Evolutionary conservation across 1,284 basidiomycete genomes (phyloP).

Genomic region (Rugosomyces carneus): DNA sequence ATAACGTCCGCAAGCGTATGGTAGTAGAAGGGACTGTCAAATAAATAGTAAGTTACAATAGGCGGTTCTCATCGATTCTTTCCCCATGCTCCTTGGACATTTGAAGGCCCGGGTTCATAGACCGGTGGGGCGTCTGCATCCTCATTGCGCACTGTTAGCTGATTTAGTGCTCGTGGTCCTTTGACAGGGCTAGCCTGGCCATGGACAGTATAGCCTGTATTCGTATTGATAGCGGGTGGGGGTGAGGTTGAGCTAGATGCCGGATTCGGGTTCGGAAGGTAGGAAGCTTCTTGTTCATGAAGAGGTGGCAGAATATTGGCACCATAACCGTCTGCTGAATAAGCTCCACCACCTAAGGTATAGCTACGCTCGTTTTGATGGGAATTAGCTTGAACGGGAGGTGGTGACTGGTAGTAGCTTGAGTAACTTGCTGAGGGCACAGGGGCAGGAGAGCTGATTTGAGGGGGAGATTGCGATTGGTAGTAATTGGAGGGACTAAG

Average conservation of each 20-base stretch:
- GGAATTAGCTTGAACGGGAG: conserved; percentile 24
- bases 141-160: conserved; percentile 28
- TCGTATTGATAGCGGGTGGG: conserved; percentile 25
- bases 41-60: not conserved
- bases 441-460: conserved; percentile 21
- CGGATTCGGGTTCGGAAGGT: conserved; percentile 19
- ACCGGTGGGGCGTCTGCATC: conserved; percentile 49
- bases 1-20: conserved; percentile 11
- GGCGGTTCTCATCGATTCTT: conserved; percentile 24
- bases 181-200: conserved; percentile 31
- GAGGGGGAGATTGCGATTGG: not conserved
- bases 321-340: conserved; percentile 51
- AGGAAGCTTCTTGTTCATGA: conserved; percentile 24
- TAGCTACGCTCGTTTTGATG: conserved; percentile 44
- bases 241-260: conserved; percentile 17
- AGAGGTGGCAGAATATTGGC: conserved; percentile 38
- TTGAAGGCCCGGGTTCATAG: conserved; percentile 53
- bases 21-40: conserved; percentile 12
- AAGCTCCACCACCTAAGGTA: conserved; percentile 52
- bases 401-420: conserved; percentile 23
- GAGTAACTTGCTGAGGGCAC: conserved; percentile 16
- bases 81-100: conserved; percentile 45
- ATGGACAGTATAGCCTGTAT: conserved; percentile 22
- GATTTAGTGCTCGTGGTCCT: conserved; percentile 32
- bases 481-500: conserved; percentile 19